These are phyloP conservation scores for Leccinum disarticulatum DNA, from an alignment of 768 basidiomycete species.

Conservation along the genomic window DNA sequence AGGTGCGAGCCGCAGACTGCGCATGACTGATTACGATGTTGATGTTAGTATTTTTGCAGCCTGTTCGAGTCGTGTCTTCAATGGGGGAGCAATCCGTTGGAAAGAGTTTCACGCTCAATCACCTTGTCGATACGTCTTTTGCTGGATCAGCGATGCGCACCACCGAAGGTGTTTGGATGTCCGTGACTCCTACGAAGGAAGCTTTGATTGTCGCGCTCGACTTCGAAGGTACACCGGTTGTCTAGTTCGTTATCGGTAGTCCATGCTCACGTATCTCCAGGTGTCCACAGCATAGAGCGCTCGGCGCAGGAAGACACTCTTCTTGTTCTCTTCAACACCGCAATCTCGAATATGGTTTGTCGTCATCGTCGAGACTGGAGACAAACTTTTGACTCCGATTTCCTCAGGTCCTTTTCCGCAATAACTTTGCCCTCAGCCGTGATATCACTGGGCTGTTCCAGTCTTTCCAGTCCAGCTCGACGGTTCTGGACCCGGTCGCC, in stretches of 20 bases:
- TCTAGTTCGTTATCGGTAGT: conserved; percentile 2
- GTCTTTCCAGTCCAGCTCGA: conserved; percentile 57
- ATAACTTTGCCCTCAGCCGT: conserved; percentile 63
- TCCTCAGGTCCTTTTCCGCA: conserved; percentile 58
- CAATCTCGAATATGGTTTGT: conserved; percentile 59
- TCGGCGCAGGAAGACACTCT: conserved; percentile 64
- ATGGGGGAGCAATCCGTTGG: conserved; percentile 72
- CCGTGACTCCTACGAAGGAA: conserved; percentile 58
- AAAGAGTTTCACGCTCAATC: conserved; percentile 58
- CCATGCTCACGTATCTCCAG: conserved; percentile 28
- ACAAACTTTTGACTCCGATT: not conserved
- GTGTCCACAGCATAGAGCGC: conserved; percentile 62
- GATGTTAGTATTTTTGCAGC: conserved; percentile 31
- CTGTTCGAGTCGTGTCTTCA: conserved; percentile 63
- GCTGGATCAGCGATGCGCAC: conserved; percentile 65
- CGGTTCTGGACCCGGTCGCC: conserved; percentile 54
- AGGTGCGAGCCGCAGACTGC: conserved; percentile 33
- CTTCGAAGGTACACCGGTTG: conserved; percentile 49
- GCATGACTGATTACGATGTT: not conserved
- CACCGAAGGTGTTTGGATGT: conserved; percentile 68
- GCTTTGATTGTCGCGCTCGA: conserved; percentile 59
- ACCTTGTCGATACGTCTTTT: conserved; percentile 64
- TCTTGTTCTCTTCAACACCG: conserved; percentile 63
- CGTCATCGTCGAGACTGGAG: not conserved
- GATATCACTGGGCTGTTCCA: conserved; percentile 62